Conservation (phyloP, 768 basidiomycete genomes). For the Hirschioporus abietinus region DNA sequence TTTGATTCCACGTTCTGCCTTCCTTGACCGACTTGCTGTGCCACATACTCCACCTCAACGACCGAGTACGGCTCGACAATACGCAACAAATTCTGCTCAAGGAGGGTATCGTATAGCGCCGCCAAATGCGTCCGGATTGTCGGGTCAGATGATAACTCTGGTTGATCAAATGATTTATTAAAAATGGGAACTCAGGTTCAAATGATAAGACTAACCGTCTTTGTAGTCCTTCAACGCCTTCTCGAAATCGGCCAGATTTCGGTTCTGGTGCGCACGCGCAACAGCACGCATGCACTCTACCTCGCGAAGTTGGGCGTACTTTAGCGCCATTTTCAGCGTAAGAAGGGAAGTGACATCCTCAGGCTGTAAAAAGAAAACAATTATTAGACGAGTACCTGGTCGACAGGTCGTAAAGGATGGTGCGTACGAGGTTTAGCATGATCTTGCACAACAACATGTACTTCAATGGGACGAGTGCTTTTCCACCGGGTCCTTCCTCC, state of each 20-base stretch:
- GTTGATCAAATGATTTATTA: background rate
- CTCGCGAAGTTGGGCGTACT: slow-evolving; percentile 83
- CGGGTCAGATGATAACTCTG: slow-evolving; percentile 92
- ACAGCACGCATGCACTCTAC: slow-evolving; percentile 96
- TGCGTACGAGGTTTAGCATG: slow-evolving; percentile 87
- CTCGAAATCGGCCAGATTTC: slow-evolving; percentile 88
- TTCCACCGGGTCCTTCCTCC: slow-evolving; percentile 11
- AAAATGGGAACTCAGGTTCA: slow-evolving; percentile 1
- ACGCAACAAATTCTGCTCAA: slow-evolving; percentile 91
- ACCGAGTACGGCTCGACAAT: slow-evolving; percentile 95
- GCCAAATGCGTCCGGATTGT: slow-evolving; percentile 94
- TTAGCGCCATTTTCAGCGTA: slow-evolving; percentile 79
- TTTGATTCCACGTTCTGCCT: slow-evolving; percentile 87
- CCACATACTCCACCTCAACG: slow-evolving; percentile 88
- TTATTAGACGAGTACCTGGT: background rate
- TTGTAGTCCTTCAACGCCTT: slow-evolving; percentile 81
- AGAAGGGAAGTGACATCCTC: slow-evolving; percentile 90
- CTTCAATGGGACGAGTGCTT: slow-evolving; percentile 81
- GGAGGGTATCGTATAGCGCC: slow-evolving; percentile 89
- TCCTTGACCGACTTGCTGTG: slow-evolving; percentile 80
- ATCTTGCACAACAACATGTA: slow-evolving; percentile 99
- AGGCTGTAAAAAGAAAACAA: slow-evolving; percentile 45
- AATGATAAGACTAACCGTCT: slow-evolving; percentile 43
- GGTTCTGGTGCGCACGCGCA: slow-evolving; percentile 88
- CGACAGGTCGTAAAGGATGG: background rate